Conservation (phyloP, 2,329 filamentous ascomycete species). For the Pyricularia grisea region DNA sequence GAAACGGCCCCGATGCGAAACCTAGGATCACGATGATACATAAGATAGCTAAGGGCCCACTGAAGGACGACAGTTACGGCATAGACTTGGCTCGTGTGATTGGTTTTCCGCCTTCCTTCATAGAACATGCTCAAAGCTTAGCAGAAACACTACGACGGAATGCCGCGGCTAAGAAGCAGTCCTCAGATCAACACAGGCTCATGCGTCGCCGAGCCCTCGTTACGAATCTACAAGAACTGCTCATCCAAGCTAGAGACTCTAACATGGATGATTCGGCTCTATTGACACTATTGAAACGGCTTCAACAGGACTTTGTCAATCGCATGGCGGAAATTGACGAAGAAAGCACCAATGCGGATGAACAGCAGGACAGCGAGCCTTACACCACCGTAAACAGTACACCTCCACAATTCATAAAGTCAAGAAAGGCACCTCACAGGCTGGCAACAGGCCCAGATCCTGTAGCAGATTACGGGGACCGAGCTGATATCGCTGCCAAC, state of each 20-base stretch:
- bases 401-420: not conserved
- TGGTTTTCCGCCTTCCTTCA: conserved; percentile 58
- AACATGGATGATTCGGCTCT: not conserved
- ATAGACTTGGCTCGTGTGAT: conserved; percentile 70
- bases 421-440: not conserved
- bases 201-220: not conserved
- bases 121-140: conserved; percentile 59
- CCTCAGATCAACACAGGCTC: not conserved
- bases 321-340: not conserved
- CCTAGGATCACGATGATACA: conserved; percentile 79
- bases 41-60: conserved; percentile 63
- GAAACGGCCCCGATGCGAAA: conserved; percentile 24
- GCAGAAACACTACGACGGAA: conserved; percentile 51
- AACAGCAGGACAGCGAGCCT: not conserved
- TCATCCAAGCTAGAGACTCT: not conserved
- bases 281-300: not conserved
- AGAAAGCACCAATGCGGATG: not conserved
- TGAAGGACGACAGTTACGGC: conserved; percentile 69
- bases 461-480: not conserved
- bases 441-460: not conserved
- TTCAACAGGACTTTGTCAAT: conserved; percentile 2
- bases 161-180: not conserved
- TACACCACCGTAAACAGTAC: not conserved
- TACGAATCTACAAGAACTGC: not conserved
- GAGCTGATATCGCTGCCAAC: not conserved